A percentile compares a stretch with the other conserved stretches of the same genome.
Conservation (phyloP, 2,329 filamentous ascomycete species). For the Nemania diffusa region DNA sequence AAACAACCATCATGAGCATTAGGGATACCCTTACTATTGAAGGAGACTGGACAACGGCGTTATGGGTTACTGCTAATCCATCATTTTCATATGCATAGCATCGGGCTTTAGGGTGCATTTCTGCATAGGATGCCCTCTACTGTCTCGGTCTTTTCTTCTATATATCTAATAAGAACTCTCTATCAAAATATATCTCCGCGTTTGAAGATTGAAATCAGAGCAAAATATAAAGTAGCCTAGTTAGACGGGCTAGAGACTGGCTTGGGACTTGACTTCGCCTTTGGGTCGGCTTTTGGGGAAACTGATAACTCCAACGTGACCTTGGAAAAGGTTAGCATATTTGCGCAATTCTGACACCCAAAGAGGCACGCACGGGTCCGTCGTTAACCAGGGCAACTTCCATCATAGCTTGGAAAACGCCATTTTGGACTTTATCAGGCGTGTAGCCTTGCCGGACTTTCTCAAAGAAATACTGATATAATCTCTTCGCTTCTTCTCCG, state of each 20-base stretch:
- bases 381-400: slow-evolving; percentile 94
- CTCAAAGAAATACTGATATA: slow-evolving; percentile 86
- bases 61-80: background rate
- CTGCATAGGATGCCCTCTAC: slow-evolving; percentile 6
- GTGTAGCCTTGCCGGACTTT: slow-evolving; percentile 79
- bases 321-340: slow-evolving; percentile 43
- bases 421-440: slow-evolving; percentile 84
- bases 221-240: background rate
- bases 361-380: slow-evolving; percentile 64
- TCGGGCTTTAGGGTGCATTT: background rate
- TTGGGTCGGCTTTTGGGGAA: slow-evolving; percentile 36
- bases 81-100: slow-evolving; percentile 4
- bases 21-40: slow-evolving; percentile 23
- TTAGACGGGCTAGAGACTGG: slow-evolving; percentile 16
- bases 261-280: slow-evolving; percentile 29
- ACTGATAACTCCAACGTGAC: slow-evolving; percentile 54
- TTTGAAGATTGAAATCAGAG: background rate
- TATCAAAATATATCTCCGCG: background rate
- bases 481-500: slow-evolving; percentile 77
- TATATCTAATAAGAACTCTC: slow-evolving; percentile 3
- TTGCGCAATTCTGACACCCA: background rate
- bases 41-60: slow-evolving; percentile 21
- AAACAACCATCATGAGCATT: slow-evolving; percentile 4
- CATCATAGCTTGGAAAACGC: slow-evolving; percentile 99
- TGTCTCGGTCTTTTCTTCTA: slow-evolving; percentile 17